Evolutionary conservation across 176 grass and related monocot genomes (phyloP).

Genomic region (Oropetium thomaeum): DNA sequence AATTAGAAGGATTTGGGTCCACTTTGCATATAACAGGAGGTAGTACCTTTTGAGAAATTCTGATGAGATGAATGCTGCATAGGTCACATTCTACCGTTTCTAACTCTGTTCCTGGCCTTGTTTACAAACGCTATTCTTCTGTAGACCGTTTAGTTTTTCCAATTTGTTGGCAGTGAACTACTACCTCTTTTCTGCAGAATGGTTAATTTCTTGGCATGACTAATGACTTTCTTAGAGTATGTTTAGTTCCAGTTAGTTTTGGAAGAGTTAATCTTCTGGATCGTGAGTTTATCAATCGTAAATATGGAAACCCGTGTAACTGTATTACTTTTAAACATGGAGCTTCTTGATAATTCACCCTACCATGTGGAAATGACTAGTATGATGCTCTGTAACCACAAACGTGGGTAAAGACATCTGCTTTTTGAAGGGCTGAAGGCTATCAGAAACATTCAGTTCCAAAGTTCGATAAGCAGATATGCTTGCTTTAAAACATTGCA

Average conservation of each 20-base stretch:
- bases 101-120: not conserved
- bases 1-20: not conserved
- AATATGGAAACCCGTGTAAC: not conserved
- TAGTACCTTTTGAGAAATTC: not conserved
- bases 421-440: slow-evolving; percentile 1
- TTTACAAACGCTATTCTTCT: not conserved
- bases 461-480: not conserved
- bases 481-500: not conserved
- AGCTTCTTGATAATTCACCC: slow-evolving; percentile 22
- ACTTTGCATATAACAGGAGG: not conserved
- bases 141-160: not conserved
- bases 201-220: not conserved
- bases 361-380: slow-evolving; percentile 10
- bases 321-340: slow-evolving; percentile 17
- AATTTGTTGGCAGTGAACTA: not conserved
- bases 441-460: not conserved
- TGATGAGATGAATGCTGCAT: not conserved
- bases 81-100: not conserved
- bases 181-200: not conserved
- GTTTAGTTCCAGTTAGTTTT: not conserved
- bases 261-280: not conserved
- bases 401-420: slow-evolving; percentile 15
- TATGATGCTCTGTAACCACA: not conserved
- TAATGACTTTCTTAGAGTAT: not conserved
- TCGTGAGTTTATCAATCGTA: not conserved